Percentiles rank a stretch among this genome's conserved stretches.
phyloP scores from a whole-genome alignment of 225 moss, liverwort and hornwort species.

The Physcomitrellopsis africana region DNA sequence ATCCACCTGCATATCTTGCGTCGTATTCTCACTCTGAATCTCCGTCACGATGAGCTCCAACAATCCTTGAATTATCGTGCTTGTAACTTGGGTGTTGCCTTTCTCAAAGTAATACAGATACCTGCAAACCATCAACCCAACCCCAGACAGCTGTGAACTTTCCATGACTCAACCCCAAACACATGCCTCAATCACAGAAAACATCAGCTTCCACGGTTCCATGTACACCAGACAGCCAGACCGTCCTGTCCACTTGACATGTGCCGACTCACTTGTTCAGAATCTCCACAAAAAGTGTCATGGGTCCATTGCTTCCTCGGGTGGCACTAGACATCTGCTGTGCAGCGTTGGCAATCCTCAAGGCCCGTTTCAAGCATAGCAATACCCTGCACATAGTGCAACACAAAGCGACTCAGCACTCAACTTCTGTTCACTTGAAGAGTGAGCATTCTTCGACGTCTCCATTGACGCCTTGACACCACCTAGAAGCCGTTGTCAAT shows the following conservation, averaged over 20 bases:
- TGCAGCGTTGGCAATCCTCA: constrained; percentile 97
- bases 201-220: background rate
- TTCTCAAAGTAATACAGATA: constrained; percentile 98
- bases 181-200: too few species aligned
- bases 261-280: constrained; percentile 80
- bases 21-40: constrained; percentile 90
- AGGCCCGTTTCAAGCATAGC: constrained; percentile 89
- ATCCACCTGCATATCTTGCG: constrained; percentile 93
- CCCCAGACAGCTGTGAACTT: constrained; percentile 9
- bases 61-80: constrained; percentile 90
- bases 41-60: constrained; percentile 96
- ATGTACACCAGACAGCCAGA: background rate
- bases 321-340: constrained; percentile 99
- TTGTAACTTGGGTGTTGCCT: constrained; percentile 94
- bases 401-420: constrained; percentile 26
- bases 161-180: constrained; percentile 14
- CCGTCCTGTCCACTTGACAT: constrained; percentile 8
- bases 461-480: background rate
- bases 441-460: background rate
- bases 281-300: constrained; percentile 98
- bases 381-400: constrained; percentile 61
- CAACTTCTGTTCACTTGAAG: constrained; percentile 3
- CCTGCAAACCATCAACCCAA: constrained; percentile 48
- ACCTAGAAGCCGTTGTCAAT: background rate
- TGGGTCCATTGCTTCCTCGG: constrained; percentile 94